phyloP scores from a whole-genome alignment of 768 basidiomycete genomes.

The Kwoniella dejecticola region DNA sequence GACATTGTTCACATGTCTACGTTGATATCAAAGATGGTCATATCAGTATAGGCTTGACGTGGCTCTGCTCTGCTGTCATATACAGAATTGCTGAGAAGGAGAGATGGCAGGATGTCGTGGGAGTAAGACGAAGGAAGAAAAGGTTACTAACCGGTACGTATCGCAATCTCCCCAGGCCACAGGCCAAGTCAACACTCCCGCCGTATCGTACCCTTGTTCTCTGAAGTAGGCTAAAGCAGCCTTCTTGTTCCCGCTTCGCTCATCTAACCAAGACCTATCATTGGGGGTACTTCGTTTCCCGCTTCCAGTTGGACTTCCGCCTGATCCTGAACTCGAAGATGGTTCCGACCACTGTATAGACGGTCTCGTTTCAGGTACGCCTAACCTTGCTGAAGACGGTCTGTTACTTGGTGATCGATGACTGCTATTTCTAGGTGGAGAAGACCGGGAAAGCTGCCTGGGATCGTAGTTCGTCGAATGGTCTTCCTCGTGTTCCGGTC shows the following conservation, averaged over 20 bases:
- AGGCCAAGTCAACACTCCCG: conserved; percentile 40
- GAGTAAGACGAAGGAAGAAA: background rate
- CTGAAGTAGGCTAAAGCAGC: conserved; percentile 27
- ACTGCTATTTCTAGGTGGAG: background rate
- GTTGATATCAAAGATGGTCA: too few relatives aligned
- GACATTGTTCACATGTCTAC: conserved; percentile 50
- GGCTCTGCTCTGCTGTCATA: too few relatives aligned
- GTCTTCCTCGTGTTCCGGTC: conserved; percentile 43
- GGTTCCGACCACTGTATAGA: conserved; percentile 14
- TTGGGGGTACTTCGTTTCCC: background rate
- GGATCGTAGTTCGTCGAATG: conserved; percentile 31
- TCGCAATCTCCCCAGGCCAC: conserved; percentile 52
- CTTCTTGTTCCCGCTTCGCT: background rate
- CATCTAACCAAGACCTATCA: conserved; percentile 18
- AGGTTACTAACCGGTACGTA: conserved; percentile 42
- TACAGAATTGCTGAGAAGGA: background rate
- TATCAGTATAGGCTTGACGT: background rate
- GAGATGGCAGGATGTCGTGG: background rate
- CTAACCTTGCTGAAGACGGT: conserved; percentile 11
- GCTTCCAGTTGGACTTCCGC: too few relatives aligned
- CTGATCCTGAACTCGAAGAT: background rate
- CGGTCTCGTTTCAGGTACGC: conserved; percentile 14
- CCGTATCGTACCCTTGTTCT: conserved; percentile 31
- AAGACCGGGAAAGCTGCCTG: background rate
- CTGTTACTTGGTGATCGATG: background rate